phyloP scores from a whole-genome alignment of 1,284 basidiomycete species.

The Mycena sp. region DNA sequence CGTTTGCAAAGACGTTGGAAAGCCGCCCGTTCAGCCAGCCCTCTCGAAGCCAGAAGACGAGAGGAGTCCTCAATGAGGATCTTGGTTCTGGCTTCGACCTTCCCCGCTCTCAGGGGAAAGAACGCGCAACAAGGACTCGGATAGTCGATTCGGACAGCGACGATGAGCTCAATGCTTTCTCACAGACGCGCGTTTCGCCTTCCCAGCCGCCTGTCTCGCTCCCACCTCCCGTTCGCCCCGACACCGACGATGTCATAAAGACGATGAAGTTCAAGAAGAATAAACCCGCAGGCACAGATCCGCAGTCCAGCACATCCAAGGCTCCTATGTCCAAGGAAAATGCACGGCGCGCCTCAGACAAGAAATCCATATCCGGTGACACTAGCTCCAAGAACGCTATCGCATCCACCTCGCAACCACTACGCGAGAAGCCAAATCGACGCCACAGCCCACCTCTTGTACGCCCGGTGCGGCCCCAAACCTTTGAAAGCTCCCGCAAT shows the following conservation, averaged over 20 bases:
- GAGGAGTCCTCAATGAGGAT: constrained; percentile 20
- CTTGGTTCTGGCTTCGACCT: constrained; percentile 29
- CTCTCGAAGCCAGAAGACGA: too few relatives aligned
- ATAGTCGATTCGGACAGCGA: constrained; percentile 26
- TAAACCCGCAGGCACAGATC: constrained; percentile 27
- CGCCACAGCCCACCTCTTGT: background rate
- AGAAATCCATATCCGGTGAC: background rate
- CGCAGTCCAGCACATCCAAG: constrained; percentile 29
- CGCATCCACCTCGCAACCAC: constrained; percentile 16
- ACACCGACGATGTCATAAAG: constrained; percentile 28
- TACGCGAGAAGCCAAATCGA: constrained; percentile 19
- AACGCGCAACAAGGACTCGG: too few relatives aligned
- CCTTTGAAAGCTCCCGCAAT: too few relatives aligned
- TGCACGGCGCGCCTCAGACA: constrained; percentile 20
- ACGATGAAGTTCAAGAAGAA: constrained; percentile 51
- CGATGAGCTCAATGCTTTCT: too few relatives aligned
- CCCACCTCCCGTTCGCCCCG: constrained; percentile 1
- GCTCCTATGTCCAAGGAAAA: constrained; percentile 36
- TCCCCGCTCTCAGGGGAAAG: too few relatives aligned
- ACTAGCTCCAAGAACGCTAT: background rate
- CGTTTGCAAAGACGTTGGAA: too few relatives aligned
- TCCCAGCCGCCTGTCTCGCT: too few relatives aligned
- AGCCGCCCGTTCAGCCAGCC: background rate
- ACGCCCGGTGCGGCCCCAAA: too few relatives aligned
- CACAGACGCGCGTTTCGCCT: too few relatives aligned